Conservation (phyloP, 768 basidiomycete genomes). For the Kwoniella shandongensis region DNA sequence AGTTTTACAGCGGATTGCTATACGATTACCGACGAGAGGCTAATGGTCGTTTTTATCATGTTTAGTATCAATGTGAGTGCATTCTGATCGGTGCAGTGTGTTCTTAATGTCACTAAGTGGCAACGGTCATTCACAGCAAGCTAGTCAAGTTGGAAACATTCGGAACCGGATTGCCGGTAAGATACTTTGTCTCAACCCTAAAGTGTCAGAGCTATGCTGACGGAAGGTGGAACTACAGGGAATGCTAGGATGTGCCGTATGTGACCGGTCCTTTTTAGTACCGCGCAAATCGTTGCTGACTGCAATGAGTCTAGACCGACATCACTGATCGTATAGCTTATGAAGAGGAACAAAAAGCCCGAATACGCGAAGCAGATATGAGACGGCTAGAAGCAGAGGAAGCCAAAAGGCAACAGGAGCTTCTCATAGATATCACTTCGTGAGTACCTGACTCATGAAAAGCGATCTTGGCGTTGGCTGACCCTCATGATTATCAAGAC, state of each 20-base stretch:
- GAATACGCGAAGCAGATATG: conserved; percentile 44
- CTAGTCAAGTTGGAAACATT: no score
- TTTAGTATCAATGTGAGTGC: not conserved
- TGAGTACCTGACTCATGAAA: no score
- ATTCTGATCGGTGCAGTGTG: conserved; percentile 7
- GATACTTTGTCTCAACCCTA: no score
- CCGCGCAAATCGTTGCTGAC: no score
- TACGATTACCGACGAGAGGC: no score
- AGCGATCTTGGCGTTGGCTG: no score
- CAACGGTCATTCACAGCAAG: no score
- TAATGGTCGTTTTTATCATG: no score
- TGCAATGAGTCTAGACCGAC: no score
- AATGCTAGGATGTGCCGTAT: conserved; percentile 29
- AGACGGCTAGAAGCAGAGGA: conserved; percentile 49
- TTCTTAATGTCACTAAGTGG: no score
- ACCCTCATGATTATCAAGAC: no score
- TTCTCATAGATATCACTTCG: conserved; percentile 56
- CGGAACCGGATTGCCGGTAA: conserved; percentile 21
- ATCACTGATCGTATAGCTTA: conserved; percentile 49
- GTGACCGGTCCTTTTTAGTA: not conserved
- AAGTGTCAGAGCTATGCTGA: conserved; percentile 8
- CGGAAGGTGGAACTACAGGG: conserved; percentile 4
- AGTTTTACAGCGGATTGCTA: not conserved
- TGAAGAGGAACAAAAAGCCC: conserved; percentile 45
- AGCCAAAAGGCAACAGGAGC: conserved; percentile 54